A percentile compares a stretch with the other conserved stretches of the same genome.
phyloP scores from a whole-genome alignment of 2,329 filamentous ascomycete genomes.

The Balansia obtecta region DNA sequence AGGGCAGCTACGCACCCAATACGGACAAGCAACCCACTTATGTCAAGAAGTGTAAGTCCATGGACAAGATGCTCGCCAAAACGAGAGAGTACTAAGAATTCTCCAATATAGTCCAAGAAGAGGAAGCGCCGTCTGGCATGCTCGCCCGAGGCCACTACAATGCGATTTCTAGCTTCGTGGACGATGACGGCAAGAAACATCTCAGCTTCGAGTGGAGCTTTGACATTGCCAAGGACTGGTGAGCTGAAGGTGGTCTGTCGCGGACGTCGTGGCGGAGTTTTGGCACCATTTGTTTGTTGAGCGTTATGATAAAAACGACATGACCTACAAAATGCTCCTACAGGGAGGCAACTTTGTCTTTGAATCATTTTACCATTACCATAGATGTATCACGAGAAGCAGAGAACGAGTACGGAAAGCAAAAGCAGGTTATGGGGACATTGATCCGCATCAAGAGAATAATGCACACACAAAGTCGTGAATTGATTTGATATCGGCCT shows the following conservation, averaged over 20 bases:
- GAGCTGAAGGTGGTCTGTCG: constrained; percentile 15
- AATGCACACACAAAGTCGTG: no score
- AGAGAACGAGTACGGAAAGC: not conserved
- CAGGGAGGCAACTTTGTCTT: not conserved
- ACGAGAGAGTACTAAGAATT: not conserved
- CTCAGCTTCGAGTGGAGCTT: constrained; percentile 93
- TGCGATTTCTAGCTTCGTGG: constrained; percentile 79
- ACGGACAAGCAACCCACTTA: constrained; percentile 78
- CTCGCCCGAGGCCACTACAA: constrained; percentile 83
- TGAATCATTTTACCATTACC: not conserved
- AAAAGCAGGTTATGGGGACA: not conserved
- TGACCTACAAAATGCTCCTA: constrained; percentile 7
- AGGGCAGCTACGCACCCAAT: constrained; percentile 85
- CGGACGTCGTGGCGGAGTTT: not conserved
- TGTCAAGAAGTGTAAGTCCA: constrained; percentile 73
- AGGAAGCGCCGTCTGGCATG: constrained; percentile 88
- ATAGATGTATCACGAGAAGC: not conserved
- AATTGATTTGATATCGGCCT: no score
- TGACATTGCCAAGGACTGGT: constrained; percentile 95
- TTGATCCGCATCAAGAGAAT: no score
- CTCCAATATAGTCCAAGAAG: constrained; percentile 58
- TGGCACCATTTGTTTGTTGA: constrained; percentile 6
- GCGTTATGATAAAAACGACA: constrained; percentile 12
- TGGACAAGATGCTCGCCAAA: not conserved
- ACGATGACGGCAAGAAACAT: constrained; percentile 87